A percentile compares a stretch with the other conserved stretches of the same genome.
These are phyloP conservation scores for Eucalyptus caleyi DNA, from an alignment of 345 rosid species.

Conservation along the genomic window DNA sequence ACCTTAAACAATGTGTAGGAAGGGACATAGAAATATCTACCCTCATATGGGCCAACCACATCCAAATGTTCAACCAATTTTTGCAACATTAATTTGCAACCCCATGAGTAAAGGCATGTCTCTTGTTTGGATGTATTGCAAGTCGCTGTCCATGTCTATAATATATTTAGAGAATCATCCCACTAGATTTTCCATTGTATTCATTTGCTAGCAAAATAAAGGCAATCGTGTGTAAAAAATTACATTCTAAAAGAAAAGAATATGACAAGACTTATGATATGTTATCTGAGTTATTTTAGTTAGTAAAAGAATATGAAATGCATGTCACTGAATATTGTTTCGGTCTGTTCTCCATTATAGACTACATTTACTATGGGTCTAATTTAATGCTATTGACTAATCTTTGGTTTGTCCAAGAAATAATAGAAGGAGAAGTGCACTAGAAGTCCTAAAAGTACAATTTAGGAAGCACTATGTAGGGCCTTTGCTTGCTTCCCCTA, in stretches of 20 bases:
- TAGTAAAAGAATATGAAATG: background rate
- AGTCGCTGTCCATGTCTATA: background rate
- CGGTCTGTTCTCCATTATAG: rapidly evolving
- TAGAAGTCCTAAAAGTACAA: too few species aligned
- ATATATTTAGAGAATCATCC: background rate
- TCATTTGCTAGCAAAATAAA: background rate
- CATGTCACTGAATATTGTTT: background rate
- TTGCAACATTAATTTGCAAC: background rate
- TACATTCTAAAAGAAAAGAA: background rate
- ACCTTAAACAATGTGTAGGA: too few species aligned
- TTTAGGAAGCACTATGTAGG: background rate
- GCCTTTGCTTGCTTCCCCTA: rapidly evolving
- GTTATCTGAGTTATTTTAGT: background rate
- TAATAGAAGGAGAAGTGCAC: background rate
- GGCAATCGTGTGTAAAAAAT: rapidly evolving
- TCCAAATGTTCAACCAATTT: background rate
- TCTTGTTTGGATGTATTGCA: background rate
- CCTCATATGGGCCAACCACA: rapidly evolving
- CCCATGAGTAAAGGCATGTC: background rate
- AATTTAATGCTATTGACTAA: background rate
- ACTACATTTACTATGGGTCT: background rate
- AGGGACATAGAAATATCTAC: too few species aligned
- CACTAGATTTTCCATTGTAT: background rate
- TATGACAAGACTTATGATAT: background rate
- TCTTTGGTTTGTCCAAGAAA: background rate